Base-by-base conservation (phyloP, 331 rosid genomes). In the Phaseolus coccineus region DNA sequence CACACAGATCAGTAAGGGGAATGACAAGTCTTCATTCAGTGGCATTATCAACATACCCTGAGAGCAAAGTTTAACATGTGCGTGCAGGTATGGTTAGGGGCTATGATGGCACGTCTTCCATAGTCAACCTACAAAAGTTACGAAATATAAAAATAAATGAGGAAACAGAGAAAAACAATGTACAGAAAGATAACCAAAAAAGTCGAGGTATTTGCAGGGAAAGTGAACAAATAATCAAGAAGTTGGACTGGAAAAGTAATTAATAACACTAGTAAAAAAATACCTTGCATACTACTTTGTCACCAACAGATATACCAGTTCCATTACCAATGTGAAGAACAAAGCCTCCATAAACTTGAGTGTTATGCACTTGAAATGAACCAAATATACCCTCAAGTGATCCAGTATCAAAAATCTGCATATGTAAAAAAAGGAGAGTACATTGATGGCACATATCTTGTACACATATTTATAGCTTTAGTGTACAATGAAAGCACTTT, bases 71-170 rank as follows among this genome's bases (percentile, higher is more conserved):
- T 96, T 88, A 96, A 88, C 87, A 96, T 93, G 80, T 96, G 99
- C 1, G 98, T 96, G 85, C 99, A 96, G 63, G 99, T 96, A 88
- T 96, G 99, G 80, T 96, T 96, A 39, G 99, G 99, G 30, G 99
- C 98, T 80, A 90, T 87, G 19, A 96, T 83, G 33, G 75, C 74
- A 40, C 99, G 98, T 80, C 99, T 91, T 74, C 65, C 88, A 31
- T 91, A 96, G 81, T 96, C 98, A 62, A 93, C 99, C 99, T 96
- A 88, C 84, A 83, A 55, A 65, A 76, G 59, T 27, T 71, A 79
- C n/a, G n/a, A 63, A 33, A 81, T 46, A 74, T 46, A 67, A 47
- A 63, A 71, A 64, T 55, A 53, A 73, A 19, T 11, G 16, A 61
- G 42, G 13, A 69, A 62, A 24, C 44, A 14, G 73, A 55, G 61